These are phyloP conservation scores for Lentinula edodes DNA, from an alignment of 768 basidiomycete species.

Conservation along the genomic window DNA sequence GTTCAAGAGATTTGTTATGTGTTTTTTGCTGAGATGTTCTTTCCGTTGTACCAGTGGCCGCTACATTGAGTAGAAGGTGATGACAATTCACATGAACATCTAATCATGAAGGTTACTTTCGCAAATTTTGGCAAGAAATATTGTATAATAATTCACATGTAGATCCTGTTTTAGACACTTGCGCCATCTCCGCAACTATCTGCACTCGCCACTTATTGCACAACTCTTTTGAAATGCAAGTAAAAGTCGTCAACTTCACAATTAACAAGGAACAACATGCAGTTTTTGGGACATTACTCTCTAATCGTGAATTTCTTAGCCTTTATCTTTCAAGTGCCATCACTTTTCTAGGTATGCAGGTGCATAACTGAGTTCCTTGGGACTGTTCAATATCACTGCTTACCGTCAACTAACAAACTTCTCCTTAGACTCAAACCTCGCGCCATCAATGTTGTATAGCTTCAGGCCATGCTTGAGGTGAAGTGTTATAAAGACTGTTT, in stretches of 20 bases:
- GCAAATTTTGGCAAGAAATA: not conserved
- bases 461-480: not conserved
- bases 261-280: not conserved
- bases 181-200: not conserved
- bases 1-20: not conserved
- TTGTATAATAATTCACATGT: not conserved
- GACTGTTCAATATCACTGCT: not conserved
- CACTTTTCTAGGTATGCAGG: not conserved
- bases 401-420: not conserved
- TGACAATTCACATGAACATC: not conserved
- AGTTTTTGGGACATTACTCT: too few relatives aligned
- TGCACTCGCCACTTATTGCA: not conserved
- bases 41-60: not conserved
- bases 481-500: not conserved
- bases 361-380: conserved; percentile 2
- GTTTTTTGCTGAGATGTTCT: conserved; percentile 4
- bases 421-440: not conserved
- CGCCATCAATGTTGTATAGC: not conserved
- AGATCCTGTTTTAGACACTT: not conserved
- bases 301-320: not conserved
- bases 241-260: not conserved
- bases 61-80: not conserved
- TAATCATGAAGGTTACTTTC: not conserved
- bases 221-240: not conserved
- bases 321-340: conserved; percentile 1